Base-by-base conservation (phyloP, 1,139 yeast genomes). In the Candida buenavistaensis region DNA sequence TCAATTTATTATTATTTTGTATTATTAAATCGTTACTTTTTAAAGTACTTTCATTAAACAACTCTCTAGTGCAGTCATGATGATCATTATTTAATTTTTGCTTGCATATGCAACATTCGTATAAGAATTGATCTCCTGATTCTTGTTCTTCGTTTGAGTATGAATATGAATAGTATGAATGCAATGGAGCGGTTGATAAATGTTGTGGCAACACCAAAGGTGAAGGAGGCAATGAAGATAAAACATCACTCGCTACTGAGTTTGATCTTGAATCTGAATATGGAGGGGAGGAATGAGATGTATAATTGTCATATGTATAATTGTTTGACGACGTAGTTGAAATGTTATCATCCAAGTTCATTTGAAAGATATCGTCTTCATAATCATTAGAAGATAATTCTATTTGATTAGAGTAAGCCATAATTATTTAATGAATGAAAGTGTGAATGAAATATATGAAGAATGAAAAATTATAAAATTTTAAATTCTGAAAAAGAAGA, bases 1-100 rank as follows among this genome's bases (percentile, higher is more conserved):
- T 50, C 35, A 48, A 46, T 23, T 51, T 44, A 34, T 51, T 50
- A 30, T 45, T 50, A 16, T 40, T 41, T 14, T 39, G 38, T 21
- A 44, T 44, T 16, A 37, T 37, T 13, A 36, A 34, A 35, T 38
- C 39, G 22, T 35, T 35, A 26, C 35, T 29, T 2, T 27, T 26
- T 17, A 17, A n/a, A 14, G 22, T 22, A 8, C 22, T 21, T n/a
- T 13, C 13, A 19, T 22, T 22, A 6, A 21, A 25, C 12, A 39
- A 28, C 14, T 20, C 28, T 22, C 37, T 26, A 4, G 29, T 13
- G 34, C 44, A 40, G 9, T 39, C 30, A 19, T 39, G 41, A 13
- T 19, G 13, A 17, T 38, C 33, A 20, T 36, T 28, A 11, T 23
- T 29, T 32, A 40, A 30, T 26, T 32, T 37, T 28, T 39, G 45